These are phyloP conservation scores for Sphaerobolus stellatus DNA, from an alignment of 1,284 basidiomycete species.

Conservation along the genomic window DNA sequence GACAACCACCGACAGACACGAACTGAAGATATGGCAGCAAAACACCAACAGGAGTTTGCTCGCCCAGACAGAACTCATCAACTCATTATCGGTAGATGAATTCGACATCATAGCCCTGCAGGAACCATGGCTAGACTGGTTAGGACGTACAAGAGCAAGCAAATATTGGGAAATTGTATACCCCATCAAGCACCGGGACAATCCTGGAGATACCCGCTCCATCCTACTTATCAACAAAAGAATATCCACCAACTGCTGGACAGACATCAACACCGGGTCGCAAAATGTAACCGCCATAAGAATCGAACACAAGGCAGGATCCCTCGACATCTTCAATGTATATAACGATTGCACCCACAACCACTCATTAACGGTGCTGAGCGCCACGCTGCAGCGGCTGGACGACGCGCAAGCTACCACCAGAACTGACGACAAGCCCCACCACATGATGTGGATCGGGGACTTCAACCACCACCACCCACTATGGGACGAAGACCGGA, in stretches of 20 bases:
- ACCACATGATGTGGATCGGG: slow-evolving; percentile 36
- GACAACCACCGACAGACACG: neutral
- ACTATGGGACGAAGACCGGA: slow-evolving; percentile 40
- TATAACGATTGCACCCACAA: slow-evolving; percentile 34
- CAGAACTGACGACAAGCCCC: neutral
- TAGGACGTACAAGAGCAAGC: slow-evolving; percentile 17
- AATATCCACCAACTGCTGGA: slow-evolving; percentile 28
- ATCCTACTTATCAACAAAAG: slow-evolving; percentile 29
- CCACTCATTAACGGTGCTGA: slow-evolving; percentile 18
- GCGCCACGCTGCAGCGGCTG: no score
- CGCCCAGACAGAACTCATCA: slow-evolving; percentile 25
- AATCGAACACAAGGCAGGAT: slow-evolving; percentile 12
- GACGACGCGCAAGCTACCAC: neutral
- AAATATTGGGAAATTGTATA: slow-evolving; percentile 28
- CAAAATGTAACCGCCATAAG: slow-evolving; percentile 31
- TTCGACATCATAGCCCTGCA: slow-evolving; percentile 33
- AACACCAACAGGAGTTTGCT: slow-evolving; percentile 28
- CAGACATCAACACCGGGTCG: slow-evolving; percentile 19
- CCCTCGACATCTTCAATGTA: slow-evolving; percentile 33
- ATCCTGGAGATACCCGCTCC: slow-evolving; percentile 17
- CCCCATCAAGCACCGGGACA: slow-evolving; percentile 20
- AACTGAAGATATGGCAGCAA: slow-evolving; percentile 34
- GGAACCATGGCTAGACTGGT: slow-evolving; percentile 34
- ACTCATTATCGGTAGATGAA: slow-evolving; percentile 17
- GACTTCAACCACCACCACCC: slow-evolving; percentile 55